Evolutionary conservation across 352 stramenopile genomes (phyloP), one percentile per base, ranked within the genome.

Genomic region (Phytopythium boreale): DNA sequence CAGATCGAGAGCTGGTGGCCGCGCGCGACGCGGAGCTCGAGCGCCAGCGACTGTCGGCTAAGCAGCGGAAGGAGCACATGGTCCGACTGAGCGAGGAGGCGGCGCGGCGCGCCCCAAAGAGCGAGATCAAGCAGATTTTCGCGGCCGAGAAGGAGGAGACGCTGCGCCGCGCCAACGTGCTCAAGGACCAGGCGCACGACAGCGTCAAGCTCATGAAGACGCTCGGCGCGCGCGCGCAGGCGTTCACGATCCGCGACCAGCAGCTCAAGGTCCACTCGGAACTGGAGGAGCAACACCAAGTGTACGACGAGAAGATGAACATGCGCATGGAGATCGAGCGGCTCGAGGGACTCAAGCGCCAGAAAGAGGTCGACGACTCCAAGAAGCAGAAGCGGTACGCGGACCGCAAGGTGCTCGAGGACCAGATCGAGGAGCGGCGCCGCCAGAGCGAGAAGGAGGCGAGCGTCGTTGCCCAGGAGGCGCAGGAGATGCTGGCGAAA

Each of bases 221-320:
- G 24, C 90, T 97, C 2, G 93, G 88, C 27, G 89, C 92, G 53
- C 76, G 94, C 15, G 94, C 95, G 1, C 88, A 90, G 56, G 93
- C 93, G 41, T 98, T 98, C 74, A 97, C 91, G 31, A 98, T 98
- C 68, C 92, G 95, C 31, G 95, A 98, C 70, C 79, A 97, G 69
- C 94, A 98, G 68, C 79, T 90, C 12, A 79, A 88, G 59, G 69
- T 91, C 37, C 82, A 89, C 53, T 63, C 82, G 31, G 72, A 82
- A 22, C 68, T 90, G 1, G 82, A 89, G 68, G 79, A 90, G 10
- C 75, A 88, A 14, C 85, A 96, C 29, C 74, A 89, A 31, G 77
- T 97, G 66, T 97, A 98, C 76, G 93, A 98, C 56, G 81, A 93
- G 22, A 90, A 96, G 58, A 97, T 98, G 88, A 97, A 98, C 59